phyloP scores from a whole-genome alignment of 192 early-diverging fungal genomes.

The Umbelopsis sp. region DNA sequence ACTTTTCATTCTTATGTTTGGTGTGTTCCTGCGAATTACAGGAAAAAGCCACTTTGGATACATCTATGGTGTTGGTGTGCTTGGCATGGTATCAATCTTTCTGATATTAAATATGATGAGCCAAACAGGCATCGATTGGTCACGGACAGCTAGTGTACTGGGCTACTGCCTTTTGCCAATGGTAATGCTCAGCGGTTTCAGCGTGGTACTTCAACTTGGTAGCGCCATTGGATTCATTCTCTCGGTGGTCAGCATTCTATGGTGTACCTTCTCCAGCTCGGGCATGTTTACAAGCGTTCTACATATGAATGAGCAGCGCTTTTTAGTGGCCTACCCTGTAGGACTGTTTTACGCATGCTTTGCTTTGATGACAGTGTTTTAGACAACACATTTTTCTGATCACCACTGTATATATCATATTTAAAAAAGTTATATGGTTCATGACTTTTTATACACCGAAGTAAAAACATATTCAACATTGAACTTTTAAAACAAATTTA shows the following conservation, averaged over 20 bases:
- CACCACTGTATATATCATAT: constrained; percentile 5
- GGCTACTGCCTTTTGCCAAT: constrained; percentile 97
- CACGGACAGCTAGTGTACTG: constrained; percentile 89
- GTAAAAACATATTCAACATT: too few relatives aligned
- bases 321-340: constrained; percentile 95
- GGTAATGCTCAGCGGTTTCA: constrained; percentile 84
- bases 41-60: constrained; percentile 97
- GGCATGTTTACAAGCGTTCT: constrained; percentile 94
- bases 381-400: constrained; percentile 23
- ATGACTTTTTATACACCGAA: too few relatives aligned
- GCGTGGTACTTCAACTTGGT: constrained; percentile 70
- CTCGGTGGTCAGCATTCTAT: constrained; percentile 74
- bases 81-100: constrained; percentile 87
- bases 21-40: constrained; percentile 79
- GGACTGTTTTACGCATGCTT: constrained; percentile 92
- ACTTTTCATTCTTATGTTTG: constrained; percentile 89
- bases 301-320: constrained; percentile 88
- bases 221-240: constrained; percentile 64
- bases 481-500: too few relatives aligned
- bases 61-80: constrained; percentile 91
- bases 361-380: constrained; percentile 91
- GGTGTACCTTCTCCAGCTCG: constrained; percentile 85
- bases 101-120: constrained; percentile 94
- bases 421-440: too few relatives aligned
- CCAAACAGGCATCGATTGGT: constrained; percentile 82